Base-by-base conservation (phyloP, 1,139 yeast genomes). In the Debaryomyces coudertii region DNA sequence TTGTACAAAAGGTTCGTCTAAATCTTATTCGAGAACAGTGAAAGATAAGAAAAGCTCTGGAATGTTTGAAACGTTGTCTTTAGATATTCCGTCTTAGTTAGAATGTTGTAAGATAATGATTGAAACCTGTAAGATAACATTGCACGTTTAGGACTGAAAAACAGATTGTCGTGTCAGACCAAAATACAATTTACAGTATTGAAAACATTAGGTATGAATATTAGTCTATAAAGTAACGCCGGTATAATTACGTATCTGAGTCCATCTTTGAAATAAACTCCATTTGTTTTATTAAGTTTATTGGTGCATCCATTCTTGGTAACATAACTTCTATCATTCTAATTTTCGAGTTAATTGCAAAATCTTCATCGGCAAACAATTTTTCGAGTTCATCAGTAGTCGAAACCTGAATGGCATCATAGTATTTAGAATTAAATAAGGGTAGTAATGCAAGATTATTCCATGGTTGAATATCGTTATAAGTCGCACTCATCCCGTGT, bases 381-480 rank as follows among this genome's bases (percentile, higher is more conserved):
- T 68, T 67, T 57, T 87, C 82, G 54, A 87, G 74, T 61, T 87
- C 93, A 52, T 86, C 89, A 52, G 80, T 74, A 42, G 86, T 83
- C 35, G 79, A 63, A 38, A 87, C 80, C 58, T 80, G 76, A 46
- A 76, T 60, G 42, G 83, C 68, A 53, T 82, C 82, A 57, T 73
- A 78, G 52, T 74, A 76, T 62, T 77, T 77, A 54, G 90, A 90
- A 62, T 85, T 87, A 73, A 88, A 88, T 44, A 86, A 68, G 47
- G 84, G 84, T 62, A 88, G 75, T 54, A 88, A 65, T 49, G 76
- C 75, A 66, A 79, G 75, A 71, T 88, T 88, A 64, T 86, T 79
- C 96, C 96, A 89, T 53, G 83, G 77, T 68, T 88, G 95, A 60
- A 89, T 83, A 60, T 85, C 87, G 66, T 88, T 88, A 73, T 89